phyloP scores from a whole-genome alignment of 139 green algal genomes.

The Monoraphidium neglectum region DNA sequence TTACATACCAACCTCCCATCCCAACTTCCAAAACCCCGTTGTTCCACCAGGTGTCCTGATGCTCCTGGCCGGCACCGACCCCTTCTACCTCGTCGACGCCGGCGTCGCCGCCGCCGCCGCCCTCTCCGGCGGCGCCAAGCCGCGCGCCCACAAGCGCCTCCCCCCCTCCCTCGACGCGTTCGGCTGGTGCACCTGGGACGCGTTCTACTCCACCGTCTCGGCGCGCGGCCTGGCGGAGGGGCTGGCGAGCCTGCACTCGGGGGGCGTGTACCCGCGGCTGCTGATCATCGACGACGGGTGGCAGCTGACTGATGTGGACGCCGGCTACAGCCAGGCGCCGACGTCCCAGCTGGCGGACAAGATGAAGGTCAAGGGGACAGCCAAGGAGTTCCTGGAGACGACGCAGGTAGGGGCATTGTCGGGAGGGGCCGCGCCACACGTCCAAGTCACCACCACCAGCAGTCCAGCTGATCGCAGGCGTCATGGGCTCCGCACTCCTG shows the following conservation, averaged over 20 bases:
- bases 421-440: no score
- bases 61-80: slow-evolving; percentile 41
- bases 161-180: slow-evolving; percentile 89
- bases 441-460: no score
- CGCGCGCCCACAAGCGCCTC: slow-evolving; percentile 66
- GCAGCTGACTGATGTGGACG: slow-evolving; percentile 69
- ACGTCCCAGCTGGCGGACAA: slow-evolving; percentile 46
- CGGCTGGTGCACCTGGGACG: slow-evolving; percentile 97
- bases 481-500: no score
- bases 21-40: background rate
- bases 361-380: slow-evolving; percentile 31
- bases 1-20: no score
- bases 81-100: slow-evolving; percentile 61
- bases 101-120: slow-evolving; percentile 67
- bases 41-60: slow-evolving; percentile 49
- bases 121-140: slow-evolving; percentile 66
- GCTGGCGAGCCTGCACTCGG: slow-evolving; percentile 58
- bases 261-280: slow-evolving; percentile 59
- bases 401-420: slow-evolving; percentile 6
- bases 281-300: slow-evolving; percentile 90
- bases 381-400: slow-evolving; percentile 30
- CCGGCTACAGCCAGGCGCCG: slow-evolving; percentile 33
- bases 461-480: no score
- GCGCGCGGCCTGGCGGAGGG: slow-evolving; percentile 72
- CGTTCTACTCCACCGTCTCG: slow-evolving; percentile 93